Evolutionary conservation across 129 eudicot species (phyloP), one percentile per base, ranked within the genome.

Genomic region (Artemisia annua): DNA sequence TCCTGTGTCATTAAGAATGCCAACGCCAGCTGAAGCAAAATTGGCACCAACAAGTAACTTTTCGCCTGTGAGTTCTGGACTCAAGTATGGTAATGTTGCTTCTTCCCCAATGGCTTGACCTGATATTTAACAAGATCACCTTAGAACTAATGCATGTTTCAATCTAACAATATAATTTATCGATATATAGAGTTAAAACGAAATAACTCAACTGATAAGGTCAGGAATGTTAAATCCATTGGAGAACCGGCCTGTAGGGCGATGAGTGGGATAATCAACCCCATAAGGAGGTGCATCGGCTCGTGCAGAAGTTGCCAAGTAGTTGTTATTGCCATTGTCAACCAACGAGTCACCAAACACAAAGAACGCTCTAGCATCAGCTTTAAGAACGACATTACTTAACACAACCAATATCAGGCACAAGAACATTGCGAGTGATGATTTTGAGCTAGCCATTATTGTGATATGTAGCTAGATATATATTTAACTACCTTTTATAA

Each of bases 11-110:
- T 83, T 78, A 3, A 84, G 87, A 6, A 83, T 51, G 19, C 87
- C 87, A 63, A 84, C 66, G 39, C 85, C 88, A 52, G 88, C 92
- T 20, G 92, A 87, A 67, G 92, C 92, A 69, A 87, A 84, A 66
- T 84, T 87, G 17, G 92, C 92, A 18, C 92, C 92, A 39, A 84
- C 75, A 5, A 84, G 83, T 28, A 87, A 81, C 13, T 43, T 83
- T 53, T 72, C 48, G n/a, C 92, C 92, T 1, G 19, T 72, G 15
- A 87, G 83, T 69, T 17, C 53, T 6, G 86, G 88, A 65, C 78
- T 81, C 72, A 87, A 51, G 84, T 81, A 81, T 63, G 92, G 86
- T 67, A 87, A 72, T 82, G 88, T 75, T 15, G 87, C 17, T 60
- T 78, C 86, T 10, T 81, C 61, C 5, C 88, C 88, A 24, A 87